These are phyloP conservation scores for Pochonia chlamydosporia DNA, from an alignment of 2,329 filamentous ascomycete genomes.

Conservation along the genomic window DNA sequence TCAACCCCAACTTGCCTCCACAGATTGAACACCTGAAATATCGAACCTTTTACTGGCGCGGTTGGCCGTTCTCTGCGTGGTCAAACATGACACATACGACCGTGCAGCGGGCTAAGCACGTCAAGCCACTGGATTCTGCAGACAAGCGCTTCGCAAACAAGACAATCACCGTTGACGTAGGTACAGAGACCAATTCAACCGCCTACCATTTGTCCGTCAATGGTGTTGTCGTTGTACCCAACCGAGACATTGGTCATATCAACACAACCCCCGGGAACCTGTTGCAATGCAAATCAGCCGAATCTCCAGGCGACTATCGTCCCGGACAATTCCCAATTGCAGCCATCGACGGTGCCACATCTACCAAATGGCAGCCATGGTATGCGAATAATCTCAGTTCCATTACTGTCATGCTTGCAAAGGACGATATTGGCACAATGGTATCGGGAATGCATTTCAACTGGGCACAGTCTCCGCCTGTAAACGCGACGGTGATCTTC, in stretches of 20 bases:
- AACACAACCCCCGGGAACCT: conserved; percentile 52
- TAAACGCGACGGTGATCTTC: conserved; percentile 16
- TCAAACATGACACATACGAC: conserved; percentile 20
- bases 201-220: conserved; percentile 40
- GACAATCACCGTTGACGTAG: conserved; percentile 55
- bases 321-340: conserved; percentile 60
- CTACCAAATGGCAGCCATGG: conserved; percentile 17
- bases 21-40: conserved; percentile 47
- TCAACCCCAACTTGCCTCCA: conserved; percentile 56
- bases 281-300: conserved; percentile 55
- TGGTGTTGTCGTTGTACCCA: conserved; percentile 47
- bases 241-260: conserved; percentile 43
- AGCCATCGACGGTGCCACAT: conserved; percentile 13
- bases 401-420: conserved; percentile 11
- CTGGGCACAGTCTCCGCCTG: conserved; percentile 16
- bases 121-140: conserved; percentile 39
- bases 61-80: conserved; percentile 15
- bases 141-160: conserved; percentile 46
- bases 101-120: conserved; percentile 15
- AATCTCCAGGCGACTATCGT: conserved; percentile 39
- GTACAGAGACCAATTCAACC: conserved; percentile 30
- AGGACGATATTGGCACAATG: conserved; percentile 7
- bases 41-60: conserved; percentile 23
- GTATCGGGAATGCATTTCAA: conserved; percentile 14
- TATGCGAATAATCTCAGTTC: conserved; percentile 11